Base-by-base conservation (phyloP, 306 rosid genomes). In the Canavalia gladiata region DNA sequence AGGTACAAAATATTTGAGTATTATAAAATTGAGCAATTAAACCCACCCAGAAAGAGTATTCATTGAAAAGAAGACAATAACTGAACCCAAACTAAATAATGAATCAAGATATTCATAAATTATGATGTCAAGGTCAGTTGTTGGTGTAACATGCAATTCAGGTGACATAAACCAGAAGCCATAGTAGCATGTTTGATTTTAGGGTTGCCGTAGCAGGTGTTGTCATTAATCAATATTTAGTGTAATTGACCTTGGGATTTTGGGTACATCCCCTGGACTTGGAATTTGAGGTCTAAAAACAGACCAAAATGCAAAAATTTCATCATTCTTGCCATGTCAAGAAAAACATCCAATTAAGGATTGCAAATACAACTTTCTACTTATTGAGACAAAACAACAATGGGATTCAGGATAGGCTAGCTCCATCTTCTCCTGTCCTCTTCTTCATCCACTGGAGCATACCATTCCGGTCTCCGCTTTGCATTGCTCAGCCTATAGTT, bases 401-500 rank as follows among this genome's bases (percentile, higher is more conserved):
- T 8, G 47, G 18, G 4, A 34, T 34, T 69, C 7, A 45, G 46
- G 54, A 57, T 54, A 71, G 78, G n/a, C 81, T 85, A 91, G 85
- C 97, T 85, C 95, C 97, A 95, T 87, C 99, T 93, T 87, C 96
- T 93, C 81, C 81, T 72, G 68, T 95, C 99, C 85, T 93, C 99
- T 83, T 93, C 99, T 84, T 93, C 97, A 66, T 95, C 93, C 34
- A 95, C 99, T 0, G 97, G 91, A 76, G 81, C 65, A 75, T 91
- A 93, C 98, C 99, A 95, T 47, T 84, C 90, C 0, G 98, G 98
- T 66, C 92, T 82, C 72, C 87, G 88, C 71, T 90, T 92, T 4
- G 91, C 59, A 90, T 91, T 95, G 92, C 97, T 95, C 84, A 93
- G 80, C 83, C 98, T 87, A 83, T 95, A 95, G 83, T 95, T 95